Percentiles rank a stretch among this genome's conserved stretches.
Evolutionary conservation across 2,329 filamentous ascomycete species (phyloP).

Genomic region (Dactylellina haptotyla): DNA sequence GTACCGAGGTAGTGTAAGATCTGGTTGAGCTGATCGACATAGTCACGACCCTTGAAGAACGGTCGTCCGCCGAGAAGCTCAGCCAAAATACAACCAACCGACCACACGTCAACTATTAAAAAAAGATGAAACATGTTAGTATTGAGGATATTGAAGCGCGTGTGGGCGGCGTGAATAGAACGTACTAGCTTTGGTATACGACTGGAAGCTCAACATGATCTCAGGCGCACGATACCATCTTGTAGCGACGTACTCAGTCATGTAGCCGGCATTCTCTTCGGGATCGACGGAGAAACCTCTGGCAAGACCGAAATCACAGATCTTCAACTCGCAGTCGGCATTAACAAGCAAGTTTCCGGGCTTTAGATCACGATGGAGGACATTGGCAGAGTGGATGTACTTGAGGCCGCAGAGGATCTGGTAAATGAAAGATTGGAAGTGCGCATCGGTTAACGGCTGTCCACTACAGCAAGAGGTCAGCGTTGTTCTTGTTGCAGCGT

Average conservation of each 20-base stretch:
- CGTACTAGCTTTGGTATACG: slow-evolving; percentile 99
- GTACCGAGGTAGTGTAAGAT: slow-evolving; percentile 98
- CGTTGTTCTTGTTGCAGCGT: slow-evolving; percentile 9
- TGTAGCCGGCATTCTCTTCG: slow-evolving; percentile 98
- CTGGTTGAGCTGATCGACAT: slow-evolving; percentile 99
- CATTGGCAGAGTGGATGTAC: slow-evolving; percentile 98
- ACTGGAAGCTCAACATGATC: slow-evolving; percentile 99
- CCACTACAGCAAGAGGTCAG: slow-evolving; percentile 69
- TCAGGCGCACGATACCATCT: slow-evolving; percentile 98
- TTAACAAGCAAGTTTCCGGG: slow-evolving; percentile 97
- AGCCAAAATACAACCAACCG: slow-evolving; percentile 95
- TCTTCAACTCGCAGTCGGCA: slow-evolving; percentile 98
- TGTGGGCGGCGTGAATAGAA: slow-evolving; percentile 59
- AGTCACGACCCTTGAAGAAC: slow-evolving; percentile 99
- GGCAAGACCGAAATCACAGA: slow-evolving; percentile 96
- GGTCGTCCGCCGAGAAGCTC: slow-evolving; percentile 94
- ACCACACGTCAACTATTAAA: slow-evolving; percentile 91
- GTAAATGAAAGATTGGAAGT: slow-evolving; percentile 99
- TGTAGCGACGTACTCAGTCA: slow-evolving; percentile 99
- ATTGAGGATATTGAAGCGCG: not conserved
- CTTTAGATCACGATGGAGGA: slow-evolving; percentile 95
- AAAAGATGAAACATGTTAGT: not conserved
- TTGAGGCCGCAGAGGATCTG: slow-evolving; percentile 98
- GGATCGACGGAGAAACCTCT: slow-evolving; percentile 97
- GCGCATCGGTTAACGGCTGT: slow-evolving; percentile 94